Evolutionary conservation across 495 filamentous ascomycete genomes (phyloP).

Genomic region (Aspergillus funiculosus): DNA sequence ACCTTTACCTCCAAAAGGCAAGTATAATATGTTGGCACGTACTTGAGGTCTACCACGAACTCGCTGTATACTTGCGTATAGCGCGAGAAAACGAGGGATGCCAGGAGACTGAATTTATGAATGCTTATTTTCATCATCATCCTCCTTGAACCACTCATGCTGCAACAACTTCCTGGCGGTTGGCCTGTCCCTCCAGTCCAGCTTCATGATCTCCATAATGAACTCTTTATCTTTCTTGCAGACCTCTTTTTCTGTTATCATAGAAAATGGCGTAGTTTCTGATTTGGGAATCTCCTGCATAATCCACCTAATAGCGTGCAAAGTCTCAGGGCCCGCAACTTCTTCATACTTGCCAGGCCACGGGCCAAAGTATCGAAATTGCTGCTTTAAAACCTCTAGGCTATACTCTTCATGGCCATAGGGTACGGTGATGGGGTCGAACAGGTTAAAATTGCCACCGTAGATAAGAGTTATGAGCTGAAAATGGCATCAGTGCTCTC

Average conservation of each 20-base stretch:
- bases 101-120: too few species aligned
- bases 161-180: neutral
- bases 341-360: slow-evolving; percentile 13
- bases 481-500: neutral
- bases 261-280: neutral
- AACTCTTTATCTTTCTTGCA: neutral
- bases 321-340: slow-evolving; percentile 2
- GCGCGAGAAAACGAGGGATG: too few species aligned
- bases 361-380: slow-evolving; percentile 14
- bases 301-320: neutral
- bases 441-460: slow-evolving; percentile 13
- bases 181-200: slow-evolving; percentile 3
- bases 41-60: too few species aligned
- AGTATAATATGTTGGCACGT: too few species aligned
- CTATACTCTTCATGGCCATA: slow-evolving; percentile 14
- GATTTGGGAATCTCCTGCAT: slow-evolving; percentile 1
- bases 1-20: too few species aligned
- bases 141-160: slow-evolving; percentile 2
- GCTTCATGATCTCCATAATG: neutral
- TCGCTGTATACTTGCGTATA: too few species aligned
- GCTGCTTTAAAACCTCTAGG: slow-evolving; percentile 12
- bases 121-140: too few species aligned
- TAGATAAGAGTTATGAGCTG: slow-evolving; percentile 15
- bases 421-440: slow-evolving; percentile 8
- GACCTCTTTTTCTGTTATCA: neutral